phyloP scores from a whole-genome alignment of 345 rosid species.

The Psidium guajava region DNA sequence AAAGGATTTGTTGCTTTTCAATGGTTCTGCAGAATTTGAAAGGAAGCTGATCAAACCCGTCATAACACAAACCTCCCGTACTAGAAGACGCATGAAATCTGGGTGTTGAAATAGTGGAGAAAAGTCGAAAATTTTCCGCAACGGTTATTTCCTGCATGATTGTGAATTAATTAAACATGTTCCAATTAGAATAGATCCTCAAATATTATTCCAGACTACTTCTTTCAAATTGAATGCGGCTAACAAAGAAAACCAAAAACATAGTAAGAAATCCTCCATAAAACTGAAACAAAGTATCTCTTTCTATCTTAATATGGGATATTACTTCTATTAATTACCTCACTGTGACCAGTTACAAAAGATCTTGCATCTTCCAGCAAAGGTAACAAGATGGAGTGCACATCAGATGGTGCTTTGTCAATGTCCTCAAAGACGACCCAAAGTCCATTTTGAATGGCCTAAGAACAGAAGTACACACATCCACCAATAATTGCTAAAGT shows the following conservation, averaged over 20 bases:
- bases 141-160: slow-evolving; percentile 67
- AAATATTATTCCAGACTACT: background rate
- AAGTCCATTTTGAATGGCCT: slow-evolving; percentile 76
- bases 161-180: background rate
- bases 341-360: slow-evolving; percentile 61
- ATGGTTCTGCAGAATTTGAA: background rate
- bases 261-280: background rate
- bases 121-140: slow-evolving; percentile 72
- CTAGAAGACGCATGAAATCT: slow-evolving; percentile 30
- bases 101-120: slow-evolving; percentile 70
- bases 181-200: background rate
- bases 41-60: background rate
- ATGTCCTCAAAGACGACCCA: slow-evolving; percentile 98
- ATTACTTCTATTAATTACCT: slow-evolving; percentile 28
- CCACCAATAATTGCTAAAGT: background rate
- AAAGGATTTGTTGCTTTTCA: background rate
- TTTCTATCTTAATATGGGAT: background rate
- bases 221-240: background rate
- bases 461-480: background rate
- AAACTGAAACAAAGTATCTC: background rate
- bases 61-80: slow-evolving; percentile 36
- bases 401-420: slow-evolving; percentile 89
- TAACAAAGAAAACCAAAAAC: background rate
- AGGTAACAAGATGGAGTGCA: slow-evolving; percentile 67
- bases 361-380: slow-evolving; percentile 71